Percentiles rank a stretch among this genome's conserved stretches.
phyloP scores from a whole-genome alignment of 1,284 basidiomycete species.

The Marasmius oreades region DNA sequence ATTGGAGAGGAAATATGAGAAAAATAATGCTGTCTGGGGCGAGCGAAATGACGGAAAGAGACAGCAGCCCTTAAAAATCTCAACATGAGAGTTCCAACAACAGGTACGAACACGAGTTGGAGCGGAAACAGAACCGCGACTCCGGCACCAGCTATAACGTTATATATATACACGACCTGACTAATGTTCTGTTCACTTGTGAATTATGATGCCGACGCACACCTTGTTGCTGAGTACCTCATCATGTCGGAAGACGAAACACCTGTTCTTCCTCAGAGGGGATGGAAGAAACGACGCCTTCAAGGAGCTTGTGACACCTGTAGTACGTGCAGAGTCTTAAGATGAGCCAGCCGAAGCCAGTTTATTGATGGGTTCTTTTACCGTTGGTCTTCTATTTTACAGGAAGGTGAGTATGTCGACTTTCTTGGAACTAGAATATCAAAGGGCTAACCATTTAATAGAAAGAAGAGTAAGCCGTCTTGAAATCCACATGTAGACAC shows the following conservation, averaged over 20 bases:
- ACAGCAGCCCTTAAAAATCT: background rate
- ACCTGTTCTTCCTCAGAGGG: background rate
- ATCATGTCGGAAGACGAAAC: constrained; percentile 7
- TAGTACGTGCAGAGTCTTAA: constrained; percentile 3
- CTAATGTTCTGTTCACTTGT: constrained; percentile 2
- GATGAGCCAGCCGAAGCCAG: background rate
- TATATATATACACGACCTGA: no score
- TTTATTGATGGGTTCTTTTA: background rate
- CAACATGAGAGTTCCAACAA: background rate
- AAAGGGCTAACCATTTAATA: constrained; percentile 15
- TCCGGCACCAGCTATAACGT: no score
- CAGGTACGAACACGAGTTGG: constrained; percentile 2
- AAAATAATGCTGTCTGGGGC: constrained; percentile 20
- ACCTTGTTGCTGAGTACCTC: background rate
- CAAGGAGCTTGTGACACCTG: constrained; percentile 35
- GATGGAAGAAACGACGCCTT: constrained; percentile 26
- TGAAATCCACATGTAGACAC: background rate
- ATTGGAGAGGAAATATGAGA: constrained; percentile 14
- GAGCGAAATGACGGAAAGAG: constrained; percentile 11
- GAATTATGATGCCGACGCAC: no score
- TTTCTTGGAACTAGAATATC: background rate
- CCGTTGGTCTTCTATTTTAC: background rate
- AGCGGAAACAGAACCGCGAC: no score
- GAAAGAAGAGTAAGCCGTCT: constrained; percentile 30
- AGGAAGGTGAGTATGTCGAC: constrained; percentile 6